phyloP scores from a whole-genome alignment of 192 early-diverging fungal species.

The Backusella liffmaniae region DNA sequence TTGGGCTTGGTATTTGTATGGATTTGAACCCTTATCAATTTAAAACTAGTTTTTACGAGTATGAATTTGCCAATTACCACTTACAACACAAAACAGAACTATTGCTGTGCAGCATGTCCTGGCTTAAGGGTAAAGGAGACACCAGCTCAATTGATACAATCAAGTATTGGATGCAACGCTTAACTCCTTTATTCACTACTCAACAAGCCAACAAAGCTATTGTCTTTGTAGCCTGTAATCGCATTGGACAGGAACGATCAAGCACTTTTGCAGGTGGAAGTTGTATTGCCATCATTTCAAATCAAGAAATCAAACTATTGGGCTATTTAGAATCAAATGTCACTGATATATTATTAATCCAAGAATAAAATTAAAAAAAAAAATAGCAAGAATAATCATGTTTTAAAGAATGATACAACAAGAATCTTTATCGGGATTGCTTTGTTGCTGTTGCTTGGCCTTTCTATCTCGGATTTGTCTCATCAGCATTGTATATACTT shows the following conservation, averaged over 20 bases:
- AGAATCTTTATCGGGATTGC: constrained; percentile 17
- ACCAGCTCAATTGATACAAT: constrained; percentile 3
- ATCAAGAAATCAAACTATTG: not conserved
- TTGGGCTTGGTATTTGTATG: constrained; percentile 85
- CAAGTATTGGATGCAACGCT: constrained; percentile 31
- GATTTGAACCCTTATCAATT: constrained; percentile 80
- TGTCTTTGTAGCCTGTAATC: constrained; percentile 30
- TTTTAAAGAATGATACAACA: constrained; percentile 26
- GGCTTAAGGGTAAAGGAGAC: constrained; percentile 44
- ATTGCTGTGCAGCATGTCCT: constrained; percentile 68
- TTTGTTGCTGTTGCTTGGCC: constrained; percentile 21
- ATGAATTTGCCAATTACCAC: constrained; percentile 73
- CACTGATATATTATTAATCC: constrained; percentile 18
- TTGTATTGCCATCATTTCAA: constrained; percentile 18
- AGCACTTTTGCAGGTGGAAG: constrained; percentile 34
- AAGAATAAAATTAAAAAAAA: not conserved
- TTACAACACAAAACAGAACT: constrained; percentile 41
- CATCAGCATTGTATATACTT: constrained; percentile 75
- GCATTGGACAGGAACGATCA: constrained; percentile 30
- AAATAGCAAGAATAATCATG: not conserved
- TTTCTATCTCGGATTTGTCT: constrained; percentile 74
- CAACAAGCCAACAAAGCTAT: not conserved
- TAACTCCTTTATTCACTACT: constrained; percentile 17
- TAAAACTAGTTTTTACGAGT: constrained; percentile 57
- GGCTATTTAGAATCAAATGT: not conserved